Evolutionary conservation across 169 alveolate species (phyloP).

Genomic region (Plasmodium vivax): DNA sequence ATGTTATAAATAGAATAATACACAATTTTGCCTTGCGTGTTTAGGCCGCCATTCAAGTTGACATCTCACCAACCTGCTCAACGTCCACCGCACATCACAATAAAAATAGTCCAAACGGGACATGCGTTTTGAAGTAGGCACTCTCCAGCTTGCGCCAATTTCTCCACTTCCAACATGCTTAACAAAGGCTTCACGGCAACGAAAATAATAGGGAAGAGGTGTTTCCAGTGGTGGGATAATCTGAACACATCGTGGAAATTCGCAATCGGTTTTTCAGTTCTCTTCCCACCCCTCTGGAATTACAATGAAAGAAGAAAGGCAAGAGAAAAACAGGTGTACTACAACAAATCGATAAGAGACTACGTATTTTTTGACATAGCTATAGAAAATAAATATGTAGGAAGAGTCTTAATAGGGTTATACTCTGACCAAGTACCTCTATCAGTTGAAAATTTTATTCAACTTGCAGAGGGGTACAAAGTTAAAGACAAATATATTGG

Average conservation of each 20-base stretch:
- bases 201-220: constrained; percentile 47
- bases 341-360: constrained; percentile 78
- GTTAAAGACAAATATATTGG: constrained; percentile 80
- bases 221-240: constrained; percentile 56
- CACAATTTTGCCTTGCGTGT: neutral
- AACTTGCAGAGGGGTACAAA: constrained; percentile 80
- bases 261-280: constrained; percentile 30
- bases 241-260: constrained; percentile 48
- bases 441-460: constrained; percentile 83
- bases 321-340: constrained; percentile 52
- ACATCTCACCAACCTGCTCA: neutral
- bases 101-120: neutral
- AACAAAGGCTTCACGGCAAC: constrained; percentile 36
- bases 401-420: constrained; percentile 83
- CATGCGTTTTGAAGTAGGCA: neutral
- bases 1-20: neutral
- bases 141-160: neutral
- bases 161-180: constrained; percentile 12
- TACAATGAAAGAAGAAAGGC: constrained; percentile 72
- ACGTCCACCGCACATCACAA: neutral
- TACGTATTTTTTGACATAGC: constrained; percentile 84
- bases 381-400: constrained; percentile 80
- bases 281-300: constrained; percentile 67
- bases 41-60: neutral
- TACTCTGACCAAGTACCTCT: constrained; percentile 84